Evolutionary conservation across 2,329 filamentous ascomycete genomes (phyloP).

Genomic region (Nemania diffusa): DNA sequence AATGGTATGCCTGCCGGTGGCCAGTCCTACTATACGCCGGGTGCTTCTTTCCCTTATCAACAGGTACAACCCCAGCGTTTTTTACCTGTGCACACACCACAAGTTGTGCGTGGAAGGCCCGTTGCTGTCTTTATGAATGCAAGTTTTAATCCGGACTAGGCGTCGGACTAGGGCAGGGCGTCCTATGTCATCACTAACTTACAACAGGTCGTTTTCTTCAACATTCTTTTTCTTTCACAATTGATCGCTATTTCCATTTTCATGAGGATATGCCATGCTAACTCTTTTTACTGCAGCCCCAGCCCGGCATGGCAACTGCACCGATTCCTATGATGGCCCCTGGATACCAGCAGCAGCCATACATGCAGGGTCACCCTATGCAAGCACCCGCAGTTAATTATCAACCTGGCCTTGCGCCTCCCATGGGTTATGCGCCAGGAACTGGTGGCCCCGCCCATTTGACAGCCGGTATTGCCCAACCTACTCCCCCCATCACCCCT

Average conservation of each 20-base stretch:
- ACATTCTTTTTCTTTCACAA: not conserved
- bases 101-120: not conserved
- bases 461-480: slow-evolving; percentile 22
- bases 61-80: slow-evolving; percentile 38
- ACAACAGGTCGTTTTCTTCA: not conserved
- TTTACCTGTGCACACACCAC: slow-evolving; percentile 28
- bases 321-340: slow-evolving; percentile 42
- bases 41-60: slow-evolving; percentile 37
- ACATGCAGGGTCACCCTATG: slow-evolving; percentile 29
- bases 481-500: slow-evolving; percentile 24
- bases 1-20: slow-evolving; percentile 11
- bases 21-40: slow-evolving; percentile 19
- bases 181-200: slow-evolving; percentile 23
- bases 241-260: not conserved
- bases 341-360: slow-evolving; percentile 38
- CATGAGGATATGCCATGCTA: slow-evolving; percentile 35
- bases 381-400: not conserved
- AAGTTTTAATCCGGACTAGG: slow-evolving; percentile 27
- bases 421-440: slow-evolving; percentile 21
- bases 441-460: slow-evolving; percentile 18
- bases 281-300: slow-evolving; percentile 38
- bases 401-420: slow-evolving; percentile 22
- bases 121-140: slow-evolving; percentile 27
- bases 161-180: not conserved
- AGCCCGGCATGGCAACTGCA: slow-evolving; percentile 39